phyloP scores from a whole-genome alignment of 768 basidiomycete genomes.

The Ramaria rubella region DNA sequence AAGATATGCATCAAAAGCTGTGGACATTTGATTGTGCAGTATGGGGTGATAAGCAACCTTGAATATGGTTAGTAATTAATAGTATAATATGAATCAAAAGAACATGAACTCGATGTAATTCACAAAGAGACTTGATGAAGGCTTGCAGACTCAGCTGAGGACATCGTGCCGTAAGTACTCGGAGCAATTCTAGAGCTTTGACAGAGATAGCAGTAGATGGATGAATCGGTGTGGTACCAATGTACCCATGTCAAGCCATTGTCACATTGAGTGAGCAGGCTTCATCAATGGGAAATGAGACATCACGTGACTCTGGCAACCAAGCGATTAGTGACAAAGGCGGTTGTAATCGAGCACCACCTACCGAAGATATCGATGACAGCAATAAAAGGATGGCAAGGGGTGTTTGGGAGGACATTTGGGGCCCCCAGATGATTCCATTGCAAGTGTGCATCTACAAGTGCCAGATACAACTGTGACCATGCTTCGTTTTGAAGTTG shows the following conservation, averaged over 20 bases:
- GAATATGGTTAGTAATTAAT: not conserved
- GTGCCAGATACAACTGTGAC: not conserved
- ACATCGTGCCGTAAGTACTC: not conserved
- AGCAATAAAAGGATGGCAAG: too few relatives aligned
- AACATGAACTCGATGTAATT: not conserved
- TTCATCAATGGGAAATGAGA: not conserved
- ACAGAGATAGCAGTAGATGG: not conserved
- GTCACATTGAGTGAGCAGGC: not conserved
- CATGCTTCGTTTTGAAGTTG: not conserved
- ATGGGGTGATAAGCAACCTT: constrained; percentile 23
- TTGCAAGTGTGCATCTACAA: constrained; percentile 1
- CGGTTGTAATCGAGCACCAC: not conserved
- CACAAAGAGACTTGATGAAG: not conserved
- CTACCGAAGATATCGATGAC: not conserved
- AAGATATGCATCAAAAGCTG: constrained; percentile 33
- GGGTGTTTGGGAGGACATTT: not conserved
- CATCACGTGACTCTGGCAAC: not conserved
- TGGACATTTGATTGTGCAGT: constrained; percentile 22
- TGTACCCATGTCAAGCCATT: not conserved
- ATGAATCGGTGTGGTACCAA: not conserved
- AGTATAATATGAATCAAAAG: not conserved
- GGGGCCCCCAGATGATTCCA: not conserved
- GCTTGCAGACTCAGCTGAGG: not conserved
- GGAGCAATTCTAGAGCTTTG: not conserved
- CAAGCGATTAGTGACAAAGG: not conserved